Evolutionary conservation across 257 asterid genomes (phyloP).

Genomic region (Solanum pennellii): DNA sequence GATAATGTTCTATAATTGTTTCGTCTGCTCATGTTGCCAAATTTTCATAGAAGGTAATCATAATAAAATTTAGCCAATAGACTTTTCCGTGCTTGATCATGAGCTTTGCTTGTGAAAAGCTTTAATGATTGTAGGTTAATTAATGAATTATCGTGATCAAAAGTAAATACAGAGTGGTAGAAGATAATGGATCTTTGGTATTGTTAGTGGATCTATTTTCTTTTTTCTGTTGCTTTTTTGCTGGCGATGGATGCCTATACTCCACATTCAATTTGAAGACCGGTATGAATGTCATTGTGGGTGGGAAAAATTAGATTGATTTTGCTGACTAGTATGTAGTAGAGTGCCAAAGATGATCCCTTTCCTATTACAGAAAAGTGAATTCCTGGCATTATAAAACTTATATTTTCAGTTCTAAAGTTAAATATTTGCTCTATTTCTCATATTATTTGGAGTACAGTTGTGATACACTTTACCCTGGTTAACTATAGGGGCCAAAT

Average conservation of each 20-base stretch:
- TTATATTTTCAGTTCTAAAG: neutral
- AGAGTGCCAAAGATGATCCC: neutral
- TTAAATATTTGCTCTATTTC: neutral
- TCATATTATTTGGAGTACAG: neutral
- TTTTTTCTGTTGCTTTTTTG: neutral
- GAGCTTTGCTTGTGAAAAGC: neutral
- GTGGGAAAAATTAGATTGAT: neutral
- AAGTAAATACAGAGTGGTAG: neutral
- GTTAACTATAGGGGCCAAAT: constrained; percentile 63
- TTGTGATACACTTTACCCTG: neutral
- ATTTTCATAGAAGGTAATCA: neutral
- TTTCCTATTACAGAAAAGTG: neutral
- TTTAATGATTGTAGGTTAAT: neutral
- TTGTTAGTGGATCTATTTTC: neutral
- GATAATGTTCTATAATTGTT: neutral
- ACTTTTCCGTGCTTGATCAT: neutral
- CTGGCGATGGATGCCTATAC: neutral
- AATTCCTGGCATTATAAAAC: neutral
- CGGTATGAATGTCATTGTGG: neutral
- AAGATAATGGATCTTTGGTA: neutral
- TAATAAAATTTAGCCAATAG: neutral
- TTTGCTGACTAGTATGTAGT: neutral
- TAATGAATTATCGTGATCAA: neutral
- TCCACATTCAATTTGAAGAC: neutral
- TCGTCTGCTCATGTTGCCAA: neutral